phyloP scores from a whole-genome alignment of 2,329 filamentous ascomycete species.

The Fusarium multiceps region DNA sequence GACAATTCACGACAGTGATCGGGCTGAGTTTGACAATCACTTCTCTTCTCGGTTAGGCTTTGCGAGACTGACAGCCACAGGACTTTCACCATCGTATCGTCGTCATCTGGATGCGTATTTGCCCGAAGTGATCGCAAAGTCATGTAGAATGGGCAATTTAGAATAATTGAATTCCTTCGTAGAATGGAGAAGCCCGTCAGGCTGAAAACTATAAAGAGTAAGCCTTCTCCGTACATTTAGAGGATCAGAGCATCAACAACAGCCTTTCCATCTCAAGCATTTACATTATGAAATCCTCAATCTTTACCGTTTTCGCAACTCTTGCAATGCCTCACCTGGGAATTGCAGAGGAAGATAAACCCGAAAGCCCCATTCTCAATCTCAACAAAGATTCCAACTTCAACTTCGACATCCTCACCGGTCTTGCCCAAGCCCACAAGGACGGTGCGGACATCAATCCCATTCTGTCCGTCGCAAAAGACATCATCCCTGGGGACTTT shows the following conservation, averaged over 20 bases:
- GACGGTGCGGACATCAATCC: conserved; percentile 46
- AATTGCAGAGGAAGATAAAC: background rate
- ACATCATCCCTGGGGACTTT: conserved; percentile 41
- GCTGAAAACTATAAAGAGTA: background rate
- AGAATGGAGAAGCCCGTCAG: background rate
- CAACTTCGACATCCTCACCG: conserved; percentile 33
- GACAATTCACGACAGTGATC: background rate
- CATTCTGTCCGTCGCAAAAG: conserved; percentile 46
- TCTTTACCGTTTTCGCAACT: background rate
- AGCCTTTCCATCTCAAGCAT: background rate
- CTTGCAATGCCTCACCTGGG: fast-evolving
- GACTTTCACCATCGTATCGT: background rate
- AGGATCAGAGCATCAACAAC: background rate
- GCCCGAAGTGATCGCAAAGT: fast-evolving
- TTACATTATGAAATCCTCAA: conserved; percentile 1
- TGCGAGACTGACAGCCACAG: conserved; percentile 5
- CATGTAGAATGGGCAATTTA: fast-evolving
- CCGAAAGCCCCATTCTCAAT: conserved; percentile 5
- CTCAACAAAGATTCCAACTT: conserved; percentile 26
- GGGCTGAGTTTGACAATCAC: conserved; percentile 18
- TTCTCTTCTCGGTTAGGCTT: conserved; percentile 2
- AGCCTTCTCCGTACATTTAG: background rate
- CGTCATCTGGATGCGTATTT: background rate
- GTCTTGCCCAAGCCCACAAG: conserved; percentile 2
- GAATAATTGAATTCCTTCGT: fast-evolving